Evolutionary conservation across 345 rosid genomes (phyloP).

Genomic region (Iberis pinnata): DNA sequence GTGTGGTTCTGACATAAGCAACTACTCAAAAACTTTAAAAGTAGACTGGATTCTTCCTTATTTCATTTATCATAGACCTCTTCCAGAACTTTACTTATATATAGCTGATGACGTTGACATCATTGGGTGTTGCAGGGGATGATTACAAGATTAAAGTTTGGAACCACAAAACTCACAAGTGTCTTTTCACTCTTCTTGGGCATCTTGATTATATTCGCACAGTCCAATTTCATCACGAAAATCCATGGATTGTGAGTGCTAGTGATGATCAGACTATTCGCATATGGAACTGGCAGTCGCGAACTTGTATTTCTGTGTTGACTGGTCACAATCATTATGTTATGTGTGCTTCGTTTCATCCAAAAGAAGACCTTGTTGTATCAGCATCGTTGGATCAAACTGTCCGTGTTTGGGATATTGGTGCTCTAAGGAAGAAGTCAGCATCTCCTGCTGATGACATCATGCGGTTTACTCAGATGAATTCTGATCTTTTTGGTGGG

Average conservation of each 20-base stretch:
- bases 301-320: constrained; percentile 87
- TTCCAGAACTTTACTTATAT: background rate
- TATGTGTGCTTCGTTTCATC: constrained; percentile 97
- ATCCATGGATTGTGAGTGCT: constrained; percentile 98
- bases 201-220: constrained; percentile 97
- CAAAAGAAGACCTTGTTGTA: constrained; percentile 92
- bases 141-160: constrained; percentile 97
- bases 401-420: constrained; percentile 96
- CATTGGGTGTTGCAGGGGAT: constrained; percentile 53
- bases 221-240: constrained; percentile 93
- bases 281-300: constrained; percentile 99
- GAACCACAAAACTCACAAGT: constrained; percentile 86
- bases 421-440: constrained; percentile 76
- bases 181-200: constrained; percentile 91
- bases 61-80: background rate
- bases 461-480: constrained; percentile 83
- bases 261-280: constrained; percentile 98
- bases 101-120: background rate
- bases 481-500: constrained; percentile 86
- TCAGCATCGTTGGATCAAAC: constrained; percentile 97
- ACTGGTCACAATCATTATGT: constrained; percentile 99
- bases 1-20: background rate
- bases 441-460: constrained; percentile 92
- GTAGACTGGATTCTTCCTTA: constrained; percentile 17
- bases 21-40: too few species aligned